These are phyloP conservation scores for Lactarius trivialis DNA, from an alignment of 768 basidiomycete genomes.

Conservation along the genomic window DNA sequence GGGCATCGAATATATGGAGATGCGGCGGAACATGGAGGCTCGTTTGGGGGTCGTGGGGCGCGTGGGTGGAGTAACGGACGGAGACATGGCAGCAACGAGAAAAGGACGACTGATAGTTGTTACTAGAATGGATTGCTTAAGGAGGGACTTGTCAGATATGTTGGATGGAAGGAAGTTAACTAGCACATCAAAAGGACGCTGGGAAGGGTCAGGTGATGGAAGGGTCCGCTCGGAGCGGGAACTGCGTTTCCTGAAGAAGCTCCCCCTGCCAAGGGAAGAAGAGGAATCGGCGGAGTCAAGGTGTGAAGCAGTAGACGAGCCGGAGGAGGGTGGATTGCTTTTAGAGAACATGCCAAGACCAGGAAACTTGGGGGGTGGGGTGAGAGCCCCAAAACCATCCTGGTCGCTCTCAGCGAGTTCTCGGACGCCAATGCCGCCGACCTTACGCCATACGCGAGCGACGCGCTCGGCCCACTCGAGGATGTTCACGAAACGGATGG, in stretches of 20 bases:
- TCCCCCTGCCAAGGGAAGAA: background rate
- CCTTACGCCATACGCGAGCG: conserved; percentile 33
- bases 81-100: conserved; percentile 26
- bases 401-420: conserved; percentile 26
- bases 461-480: conserved; percentile 39
- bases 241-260: conserved; percentile 7
- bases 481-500: conserved; percentile 32
- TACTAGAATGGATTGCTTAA: conserved; percentile 37
- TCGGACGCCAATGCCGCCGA: conserved; percentile 28
- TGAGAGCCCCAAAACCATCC: conserved; percentile 25
- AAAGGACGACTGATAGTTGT: conserved; percentile 36
- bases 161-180: conserved; percentile 33
- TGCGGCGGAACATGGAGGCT: conserved; percentile 13
- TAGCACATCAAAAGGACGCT: conserved; percentile 35
- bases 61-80: conserved; percentile 4
- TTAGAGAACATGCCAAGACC: background rate
- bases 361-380: conserved; percentile 25
- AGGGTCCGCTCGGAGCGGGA: conserved; percentile 13
- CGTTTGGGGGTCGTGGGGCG: conserved; percentile 4
- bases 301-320: background rate
- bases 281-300: background rate
- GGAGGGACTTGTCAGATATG: conserved; percentile 30
- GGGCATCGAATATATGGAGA: conserved; percentile 22
- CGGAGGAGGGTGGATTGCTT: conserved; percentile 1
- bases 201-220: conserved; percentile 29